Evolutionary conservation across 495 filamentous ascomycete species (phyloP).

Genomic region (Cryomyces minteri): DNA sequence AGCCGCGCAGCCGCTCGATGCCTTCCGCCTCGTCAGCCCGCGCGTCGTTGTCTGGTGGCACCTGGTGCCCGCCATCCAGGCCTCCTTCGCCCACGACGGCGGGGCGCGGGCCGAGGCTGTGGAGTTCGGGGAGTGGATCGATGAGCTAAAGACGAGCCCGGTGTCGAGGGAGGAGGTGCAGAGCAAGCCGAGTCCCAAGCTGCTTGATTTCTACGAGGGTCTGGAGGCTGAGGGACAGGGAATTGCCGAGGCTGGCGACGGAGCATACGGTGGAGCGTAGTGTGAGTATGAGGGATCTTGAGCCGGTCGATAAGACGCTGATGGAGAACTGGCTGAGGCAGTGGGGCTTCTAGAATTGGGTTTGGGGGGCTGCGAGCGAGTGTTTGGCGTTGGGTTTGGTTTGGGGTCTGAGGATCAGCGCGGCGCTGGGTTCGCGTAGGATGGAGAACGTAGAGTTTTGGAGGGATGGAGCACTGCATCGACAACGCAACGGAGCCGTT

Average conservation of each 20-base stretch:
- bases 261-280: not conserved
- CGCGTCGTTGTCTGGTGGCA: not conserved
- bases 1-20: not conserved
- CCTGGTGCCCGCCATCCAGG: not conserved
- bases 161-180: not conserved
- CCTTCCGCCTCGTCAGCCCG: conserved; percentile 3
- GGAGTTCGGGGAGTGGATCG: conserved; percentile 1
- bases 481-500: no score
- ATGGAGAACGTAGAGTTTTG: no score
- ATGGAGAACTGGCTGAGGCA: not conserved
- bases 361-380: no score
- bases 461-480: no score
- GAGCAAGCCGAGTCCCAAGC: conserved; percentile 1
- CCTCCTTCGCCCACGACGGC: not conserved
- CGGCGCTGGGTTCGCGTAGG: no score
- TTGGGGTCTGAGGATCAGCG: no score
- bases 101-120: not conserved
- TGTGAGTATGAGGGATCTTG: not conserved
- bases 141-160: not conserved
- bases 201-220: conserved; percentile 3
- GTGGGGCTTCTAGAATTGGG: not conserved
- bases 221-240: not conserved
- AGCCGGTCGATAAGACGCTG: not conserved
- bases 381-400: no score
- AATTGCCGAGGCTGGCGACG: not conserved